These are phyloP conservation scores for Hondaea fermentalgiana DNA, from an alignment of 108 stramenopile genomes.

Conservation along the genomic window DNA sequence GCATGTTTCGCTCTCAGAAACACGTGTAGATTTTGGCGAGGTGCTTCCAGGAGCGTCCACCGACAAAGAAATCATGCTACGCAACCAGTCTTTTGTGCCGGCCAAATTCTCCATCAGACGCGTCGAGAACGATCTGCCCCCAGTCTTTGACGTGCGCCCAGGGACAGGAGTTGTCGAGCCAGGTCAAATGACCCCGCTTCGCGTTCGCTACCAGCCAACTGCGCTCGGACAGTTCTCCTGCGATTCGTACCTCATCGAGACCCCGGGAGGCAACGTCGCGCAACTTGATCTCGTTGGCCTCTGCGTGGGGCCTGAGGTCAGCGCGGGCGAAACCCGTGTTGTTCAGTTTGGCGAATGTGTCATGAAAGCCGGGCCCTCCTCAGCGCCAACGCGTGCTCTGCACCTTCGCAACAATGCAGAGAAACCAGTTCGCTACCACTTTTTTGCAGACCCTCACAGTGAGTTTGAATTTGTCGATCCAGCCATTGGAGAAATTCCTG, in stretches of 20 bases:
- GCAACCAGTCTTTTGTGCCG: conserved; percentile 48
- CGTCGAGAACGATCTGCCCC: conserved; percentile 41
- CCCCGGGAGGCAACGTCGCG: conserved; percentile 44
- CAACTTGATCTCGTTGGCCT: neutral
- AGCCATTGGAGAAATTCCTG: conserved; percentile 43
- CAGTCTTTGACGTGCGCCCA: conserved; percentile 45
- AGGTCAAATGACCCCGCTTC: conserved; percentile 25
- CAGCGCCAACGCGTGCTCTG: conserved; percentile 8
- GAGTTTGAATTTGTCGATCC: conserved; percentile 35
- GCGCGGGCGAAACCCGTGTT: neutral
- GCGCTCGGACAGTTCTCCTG: conserved; percentile 35
- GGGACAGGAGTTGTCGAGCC: conserved; percentile 29
- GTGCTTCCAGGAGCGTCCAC: neutral
- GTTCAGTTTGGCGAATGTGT: neutral
- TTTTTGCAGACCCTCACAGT: conserved; percentile 33
- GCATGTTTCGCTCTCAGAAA: conserved; percentile 32
- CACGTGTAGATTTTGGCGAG: conserved; percentile 40
- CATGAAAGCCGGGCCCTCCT: neutral
- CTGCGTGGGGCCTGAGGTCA: neutral
- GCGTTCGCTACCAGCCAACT: conserved; percentile 25
- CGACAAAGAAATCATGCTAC: conserved; percentile 29
- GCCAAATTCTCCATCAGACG: conserved; percentile 36
- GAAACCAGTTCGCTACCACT: neutral
- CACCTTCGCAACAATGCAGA: conserved; percentile 21
- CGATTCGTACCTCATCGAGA: conserved; percentile 44